These are phyloP conservation scores for Astrocystis sublimbata DNA, from an alignment of 495 filamentous ascomycete genomes.

Conservation along the genomic window DNA sequence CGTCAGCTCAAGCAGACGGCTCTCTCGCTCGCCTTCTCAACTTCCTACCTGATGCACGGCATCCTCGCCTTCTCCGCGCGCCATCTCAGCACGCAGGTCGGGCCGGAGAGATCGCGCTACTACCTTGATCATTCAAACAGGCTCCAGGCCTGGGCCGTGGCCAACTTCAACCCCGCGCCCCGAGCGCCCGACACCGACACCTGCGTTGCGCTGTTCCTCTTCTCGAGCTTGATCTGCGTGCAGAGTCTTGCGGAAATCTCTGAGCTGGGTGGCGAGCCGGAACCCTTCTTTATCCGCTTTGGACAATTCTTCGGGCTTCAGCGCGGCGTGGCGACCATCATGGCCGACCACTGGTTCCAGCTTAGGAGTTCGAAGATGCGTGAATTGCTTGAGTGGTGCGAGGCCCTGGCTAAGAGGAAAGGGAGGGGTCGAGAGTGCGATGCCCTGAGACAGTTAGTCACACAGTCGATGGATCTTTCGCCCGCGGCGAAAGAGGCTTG, in stretches of 20 bases:
- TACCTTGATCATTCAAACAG: constrained; percentile 27
- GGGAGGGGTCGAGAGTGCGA: constrained; percentile 2
- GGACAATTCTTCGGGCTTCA: constrained; percentile 14
- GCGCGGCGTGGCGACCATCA: background rate
- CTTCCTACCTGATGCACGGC: constrained; percentile 37
- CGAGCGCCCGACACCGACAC: constrained; percentile 25
- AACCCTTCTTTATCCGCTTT: constrained; percentile 12
- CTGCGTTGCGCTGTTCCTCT: constrained; percentile 40
- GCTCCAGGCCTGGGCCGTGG: constrained; percentile 38
- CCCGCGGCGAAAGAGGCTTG: background rate
- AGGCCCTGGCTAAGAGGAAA: background rate
- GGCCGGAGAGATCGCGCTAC: background rate
- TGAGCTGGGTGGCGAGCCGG: background rate
- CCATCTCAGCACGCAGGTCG: constrained; percentile 33
- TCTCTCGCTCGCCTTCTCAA: constrained; percentile 24
- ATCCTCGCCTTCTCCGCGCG: constrained; percentile 39
- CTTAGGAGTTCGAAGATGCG: constrained; percentile 2
- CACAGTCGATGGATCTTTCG: background rate
- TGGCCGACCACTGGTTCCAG: constrained; percentile 1
- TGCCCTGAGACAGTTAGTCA: background rate
- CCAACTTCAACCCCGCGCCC: constrained; percentile 35
- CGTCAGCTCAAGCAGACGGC: constrained; percentile 27
- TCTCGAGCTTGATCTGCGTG: constrained; percentile 30
- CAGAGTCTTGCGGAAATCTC: constrained; percentile 2
- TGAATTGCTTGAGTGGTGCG: background rate